Percentiles rank a stretch among this genome's conserved stretches.
Conservation (phyloP, 257 asterid genomes). For the Solanum bulbocastanum region DNA sequence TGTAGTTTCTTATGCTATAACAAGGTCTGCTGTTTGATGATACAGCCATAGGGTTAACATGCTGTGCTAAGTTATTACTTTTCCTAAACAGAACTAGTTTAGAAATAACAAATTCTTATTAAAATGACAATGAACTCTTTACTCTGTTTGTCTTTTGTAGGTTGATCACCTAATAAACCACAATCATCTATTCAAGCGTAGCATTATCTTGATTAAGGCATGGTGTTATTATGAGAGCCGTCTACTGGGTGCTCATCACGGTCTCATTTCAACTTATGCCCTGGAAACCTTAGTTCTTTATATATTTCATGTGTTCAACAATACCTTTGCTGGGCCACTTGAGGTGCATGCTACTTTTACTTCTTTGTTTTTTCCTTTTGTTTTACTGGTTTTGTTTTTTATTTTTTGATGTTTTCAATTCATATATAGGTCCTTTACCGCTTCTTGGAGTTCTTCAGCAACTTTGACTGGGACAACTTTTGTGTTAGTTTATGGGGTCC, state of each 20-base stretch:
- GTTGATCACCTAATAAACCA: constrained; percentile 69
- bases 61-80: not conserved
- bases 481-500: constrained; percentile 98
- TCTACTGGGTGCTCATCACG: constrained; percentile 91
- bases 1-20: constrained; percentile 8
- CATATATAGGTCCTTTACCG: constrained; percentile 68
- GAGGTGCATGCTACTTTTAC: constrained; percentile 42
- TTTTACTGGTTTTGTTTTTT: constrained; percentile 7
- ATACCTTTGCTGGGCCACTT: constrained; percentile 83
- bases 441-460: constrained; percentile 89
- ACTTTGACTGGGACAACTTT: constrained; percentile 89
- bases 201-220: constrained; percentile 85
- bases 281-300: constrained; percentile 89
- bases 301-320: constrained; percentile 85
- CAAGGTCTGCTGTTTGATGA: not conserved
- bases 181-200: constrained; percentile 86
- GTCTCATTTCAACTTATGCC: constrained; percentile 93
- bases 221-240: constrained; percentile 99
- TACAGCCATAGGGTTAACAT: not conserved
- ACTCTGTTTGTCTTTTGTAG: constrained; percentile 30
- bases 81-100: not conserved
- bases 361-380: constrained; percentile 1
- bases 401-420: not conserved
- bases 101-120: not conserved
- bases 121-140: not conserved